Evolutionary conservation across 495 filamentous ascomycete genomes (phyloP).

Genomic region (Aspergillus ostianus): DNA sequence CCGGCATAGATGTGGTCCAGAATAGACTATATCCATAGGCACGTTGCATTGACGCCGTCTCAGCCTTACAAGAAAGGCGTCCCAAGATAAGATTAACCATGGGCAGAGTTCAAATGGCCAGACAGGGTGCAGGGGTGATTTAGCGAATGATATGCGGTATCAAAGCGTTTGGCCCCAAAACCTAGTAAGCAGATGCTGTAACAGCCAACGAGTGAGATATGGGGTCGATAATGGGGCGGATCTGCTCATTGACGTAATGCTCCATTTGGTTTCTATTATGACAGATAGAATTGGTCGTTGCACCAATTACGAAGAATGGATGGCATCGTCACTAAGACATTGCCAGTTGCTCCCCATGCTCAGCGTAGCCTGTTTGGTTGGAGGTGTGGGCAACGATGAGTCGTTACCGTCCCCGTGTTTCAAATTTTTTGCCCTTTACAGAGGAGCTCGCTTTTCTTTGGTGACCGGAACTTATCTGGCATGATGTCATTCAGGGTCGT

Average conservation of each 20-base stretch:
- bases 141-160: neutral
- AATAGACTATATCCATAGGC: neutral
- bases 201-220: constrained; percentile 1
- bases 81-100: neutral
- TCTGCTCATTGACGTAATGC: neutral
- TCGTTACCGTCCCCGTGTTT: neutral
- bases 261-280: neutral
- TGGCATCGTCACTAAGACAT: neutral
- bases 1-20: too few relatives aligned
- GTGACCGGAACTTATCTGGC: neutral
- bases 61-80: neutral
- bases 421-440: neutral
- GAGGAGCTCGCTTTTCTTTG: neutral
- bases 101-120: neutral
- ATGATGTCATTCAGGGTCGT: neutral
- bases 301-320: neutral
- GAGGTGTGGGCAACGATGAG: neutral
- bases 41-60: neutral
- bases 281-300: neutral
- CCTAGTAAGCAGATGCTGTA: constrained; percentile 5
- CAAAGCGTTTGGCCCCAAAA: neutral
- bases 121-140: neutral
- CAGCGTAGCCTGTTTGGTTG: neutral
- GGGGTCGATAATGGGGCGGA: neutral
- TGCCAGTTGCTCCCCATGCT: neutral